These are phyloP conservation scores for Xanthoconium purpureum DNA, from an alignment of 768 basidiomycete species.

Conservation along the genomic window DNA sequence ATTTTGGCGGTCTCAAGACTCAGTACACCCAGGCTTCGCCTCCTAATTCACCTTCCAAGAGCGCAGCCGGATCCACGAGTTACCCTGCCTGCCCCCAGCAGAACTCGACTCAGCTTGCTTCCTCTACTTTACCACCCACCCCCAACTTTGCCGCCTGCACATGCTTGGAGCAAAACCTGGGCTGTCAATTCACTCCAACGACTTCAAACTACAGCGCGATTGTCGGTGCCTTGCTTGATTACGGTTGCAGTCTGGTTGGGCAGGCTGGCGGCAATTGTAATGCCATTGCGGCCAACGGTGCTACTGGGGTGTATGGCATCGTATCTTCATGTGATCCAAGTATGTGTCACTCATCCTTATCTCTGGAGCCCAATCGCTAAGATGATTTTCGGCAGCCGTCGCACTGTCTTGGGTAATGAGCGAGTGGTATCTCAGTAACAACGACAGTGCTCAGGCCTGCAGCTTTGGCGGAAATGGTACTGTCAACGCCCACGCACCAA, in stretches of 20 bases:
- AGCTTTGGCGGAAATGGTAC: constrained; percentile 85
- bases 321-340: constrained; percentile 79
- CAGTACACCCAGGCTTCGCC: constrained; percentile 58
- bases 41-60: constrained; percentile 61
- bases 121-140: constrained; percentile 73
- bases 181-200: constrained; percentile 69
- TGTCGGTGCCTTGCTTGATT: constrained; percentile 60
- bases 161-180: constrained; percentile 65
- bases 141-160: constrained; percentile 78
- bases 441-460: constrained; percentile 60
- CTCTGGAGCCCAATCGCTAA: neutral
- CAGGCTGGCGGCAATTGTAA: constrained; percentile 57
- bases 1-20: constrained; percentile 62
- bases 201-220: constrained; percentile 59
- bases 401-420: constrained; percentile 84
- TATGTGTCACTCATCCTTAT: constrained; percentile 35
- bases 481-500: constrained; percentile 54
- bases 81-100: constrained; percentile 61
- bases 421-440: constrained; percentile 65
- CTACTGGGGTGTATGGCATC: constrained; percentile 70
- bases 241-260: constrained; percentile 67
- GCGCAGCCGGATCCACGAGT: constrained; percentile 47
- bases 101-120: constrained; percentile 60
- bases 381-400: constrained; percentile 44
- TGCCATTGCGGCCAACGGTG: constrained; percentile 70